A percentile compares a stretch with the other conserved stretches of the same genome.
These are phyloP conservation scores for Tuber aestivum DNA, from an alignment of 495 filamentous ascomycete genomes.

Conservation along the genomic window DNA sequence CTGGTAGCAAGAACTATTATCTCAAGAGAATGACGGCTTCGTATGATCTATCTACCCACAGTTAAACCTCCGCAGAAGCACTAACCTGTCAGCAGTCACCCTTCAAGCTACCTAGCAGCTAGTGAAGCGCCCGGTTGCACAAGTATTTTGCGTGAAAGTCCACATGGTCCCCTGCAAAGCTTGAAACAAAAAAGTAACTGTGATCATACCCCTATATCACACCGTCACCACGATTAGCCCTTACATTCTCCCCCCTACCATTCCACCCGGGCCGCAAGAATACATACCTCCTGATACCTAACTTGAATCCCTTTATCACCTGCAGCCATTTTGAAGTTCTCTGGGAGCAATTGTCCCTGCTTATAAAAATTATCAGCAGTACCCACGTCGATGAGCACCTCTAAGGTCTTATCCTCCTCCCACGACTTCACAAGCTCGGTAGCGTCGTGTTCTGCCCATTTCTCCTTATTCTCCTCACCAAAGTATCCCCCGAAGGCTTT, in stretches of 20 bases:
- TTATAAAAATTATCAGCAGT: constrained; percentile 95
- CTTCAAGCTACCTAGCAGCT: not conserved
- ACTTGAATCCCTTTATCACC: constrained; percentile 61
- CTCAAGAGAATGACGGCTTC: not conserved
- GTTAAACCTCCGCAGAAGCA: not conserved
- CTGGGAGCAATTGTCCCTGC: constrained; percentile 81
- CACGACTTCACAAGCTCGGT: constrained; percentile 77
- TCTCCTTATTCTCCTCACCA: constrained; percentile 60
- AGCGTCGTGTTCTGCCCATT: constrained; percentile 87
- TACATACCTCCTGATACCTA: constrained; percentile 67
- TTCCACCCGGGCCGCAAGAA: not conserved
- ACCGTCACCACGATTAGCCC: constrained; percentile 1
- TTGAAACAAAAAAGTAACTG: constrained; percentile 89
- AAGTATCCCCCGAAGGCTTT: constrained; percentile 93
- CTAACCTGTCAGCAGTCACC: not conserved
- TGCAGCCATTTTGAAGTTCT: constrained; percentile 80
- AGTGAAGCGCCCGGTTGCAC: constrained; percentile 48
- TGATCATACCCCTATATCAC: constrained; percentile 74
- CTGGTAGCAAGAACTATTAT: not conserved
- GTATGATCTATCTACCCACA: not conserved
- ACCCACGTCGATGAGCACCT: constrained; percentile 52
- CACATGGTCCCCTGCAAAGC: constrained; percentile 83
- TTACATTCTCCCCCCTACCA: not conserved
- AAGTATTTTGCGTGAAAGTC: constrained; percentile 84
- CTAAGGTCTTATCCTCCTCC: constrained; percentile 56